These are phyloP conservation scores for Fusarium zealandicum DNA, from an alignment of 2,329 filamentous ascomycete genomes.

Conservation along the genomic window DNA sequence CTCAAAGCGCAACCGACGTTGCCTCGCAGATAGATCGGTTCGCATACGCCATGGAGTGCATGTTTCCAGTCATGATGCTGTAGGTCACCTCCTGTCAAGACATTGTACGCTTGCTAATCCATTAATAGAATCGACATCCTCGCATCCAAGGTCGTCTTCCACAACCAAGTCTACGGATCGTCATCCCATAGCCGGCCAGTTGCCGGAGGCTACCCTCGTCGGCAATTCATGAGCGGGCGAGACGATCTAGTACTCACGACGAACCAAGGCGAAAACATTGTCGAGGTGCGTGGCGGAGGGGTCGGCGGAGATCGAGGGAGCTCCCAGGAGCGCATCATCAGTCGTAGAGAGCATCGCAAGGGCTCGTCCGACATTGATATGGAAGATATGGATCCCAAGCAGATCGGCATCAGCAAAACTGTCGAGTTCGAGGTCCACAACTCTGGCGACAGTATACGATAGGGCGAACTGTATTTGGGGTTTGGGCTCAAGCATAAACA, in stretches of 20 bases:
- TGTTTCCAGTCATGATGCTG: constrained; percentile 53
- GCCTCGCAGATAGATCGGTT: constrained; percentile 52
- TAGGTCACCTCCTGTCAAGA: constrained; percentile 26
- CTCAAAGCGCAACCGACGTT: constrained; percentile 47
- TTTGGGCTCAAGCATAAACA: background rate
- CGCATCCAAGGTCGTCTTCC: constrained; percentile 45
- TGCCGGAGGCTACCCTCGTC: constrained; percentile 10
- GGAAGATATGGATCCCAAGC: constrained; percentile 35
- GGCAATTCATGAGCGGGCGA: constrained; percentile 18
- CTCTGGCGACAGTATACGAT: constrained; percentile 15
- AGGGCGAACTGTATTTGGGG: background rate
- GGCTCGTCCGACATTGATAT: constrained; percentile 35
- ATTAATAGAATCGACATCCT: constrained; percentile 44
- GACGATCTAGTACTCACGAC: constrained; percentile 29
- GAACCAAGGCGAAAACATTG: constrained; percentile 34
- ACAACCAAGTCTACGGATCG: constrained; percentile 36
- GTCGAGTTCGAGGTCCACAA: constrained; percentile 33
- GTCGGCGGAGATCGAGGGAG: constrained; percentile 15
- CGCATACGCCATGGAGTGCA: constrained; percentile 51
- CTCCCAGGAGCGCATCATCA: constrained; percentile 37
- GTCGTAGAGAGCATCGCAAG: constrained; percentile 22
- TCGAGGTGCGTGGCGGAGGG: constrained; percentile 33
- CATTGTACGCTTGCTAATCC: background rate
- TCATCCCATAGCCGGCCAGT: constrained; percentile 27
- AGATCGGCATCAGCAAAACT: constrained; percentile 36